These are phyloP conservation scores for Syzygium aromaticum DNA, from an alignment of 345 rosid genomes.

Conservation along the genomic window DNA sequence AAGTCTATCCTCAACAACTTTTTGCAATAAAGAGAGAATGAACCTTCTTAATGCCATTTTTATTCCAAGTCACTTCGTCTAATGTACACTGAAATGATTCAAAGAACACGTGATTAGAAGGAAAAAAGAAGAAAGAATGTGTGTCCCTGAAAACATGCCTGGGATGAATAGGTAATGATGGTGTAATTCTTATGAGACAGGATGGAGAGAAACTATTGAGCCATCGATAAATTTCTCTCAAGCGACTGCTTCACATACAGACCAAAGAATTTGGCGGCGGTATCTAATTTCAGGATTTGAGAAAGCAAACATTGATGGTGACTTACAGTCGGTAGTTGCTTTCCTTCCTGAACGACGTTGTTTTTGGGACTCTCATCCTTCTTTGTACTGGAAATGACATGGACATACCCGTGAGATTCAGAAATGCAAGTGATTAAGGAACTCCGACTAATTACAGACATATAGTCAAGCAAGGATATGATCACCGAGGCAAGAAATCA, in stretches of 20 bases:
- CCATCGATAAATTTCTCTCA: background rate
- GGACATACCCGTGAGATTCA: background rate
- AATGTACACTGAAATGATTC: background rate
- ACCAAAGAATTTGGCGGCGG: background rate
- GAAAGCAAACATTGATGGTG: background rate
- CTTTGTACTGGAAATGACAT: constrained; percentile 33
- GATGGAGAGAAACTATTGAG: background rate
- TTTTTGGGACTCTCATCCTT: constrained; percentile 18
- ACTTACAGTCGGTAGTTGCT: constrained; percentile 62
- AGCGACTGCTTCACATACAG: background rate
- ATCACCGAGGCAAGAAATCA: background rate
- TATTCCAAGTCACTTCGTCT: background rate
- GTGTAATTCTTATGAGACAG: background rate
- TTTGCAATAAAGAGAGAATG: background rate
- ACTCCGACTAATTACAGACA: background rate
- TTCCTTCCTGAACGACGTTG: constrained; percentile 36
- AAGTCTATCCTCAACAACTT: background rate
- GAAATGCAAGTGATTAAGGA: background rate
- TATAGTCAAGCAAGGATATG: background rate
- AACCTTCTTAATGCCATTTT: background rate
- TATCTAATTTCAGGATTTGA: background rate
- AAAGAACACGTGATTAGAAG: background rate
- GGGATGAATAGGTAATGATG: background rate
- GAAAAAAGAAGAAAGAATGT: background rate
- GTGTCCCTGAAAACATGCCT: background rate